These are phyloP conservation scores for Jasminum sambac DNA, from an alignment of 257 asterid genomes.

Conservation along the genomic window DNA sequence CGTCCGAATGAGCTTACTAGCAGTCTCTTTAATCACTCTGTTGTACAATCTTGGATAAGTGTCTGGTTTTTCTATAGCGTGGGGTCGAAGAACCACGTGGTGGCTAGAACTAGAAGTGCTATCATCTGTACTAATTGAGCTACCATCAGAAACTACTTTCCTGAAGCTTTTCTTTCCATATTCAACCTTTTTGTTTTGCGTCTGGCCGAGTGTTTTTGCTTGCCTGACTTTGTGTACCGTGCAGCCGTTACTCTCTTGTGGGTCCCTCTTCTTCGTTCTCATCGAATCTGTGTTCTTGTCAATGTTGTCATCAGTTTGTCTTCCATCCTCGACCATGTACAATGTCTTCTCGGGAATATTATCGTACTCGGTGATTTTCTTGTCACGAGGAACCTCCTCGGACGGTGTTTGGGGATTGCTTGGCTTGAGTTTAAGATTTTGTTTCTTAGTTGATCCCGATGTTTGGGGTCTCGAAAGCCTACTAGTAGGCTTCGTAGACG, in stretches of 20 bases:
- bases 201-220: slow-evolving; percentile 7
- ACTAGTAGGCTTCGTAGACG: slow-evolving; percentile 18
- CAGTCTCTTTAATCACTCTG: slow-evolving; percentile 37
- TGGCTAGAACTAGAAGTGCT: not conserved
- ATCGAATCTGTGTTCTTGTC: slow-evolving; percentile 9
- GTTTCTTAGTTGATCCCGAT: slow-evolving; percentile 11
- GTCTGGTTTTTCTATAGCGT: slow-evolving; percentile 1
- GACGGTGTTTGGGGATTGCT: not conserved
- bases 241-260: not conserved
- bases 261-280: not conserved
- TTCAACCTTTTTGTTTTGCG: slow-evolving; percentile 16
- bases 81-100: slow-evolving; percentile 23
- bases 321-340: slow-evolving; percentile 19
- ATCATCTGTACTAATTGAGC: not conserved
- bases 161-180: slow-evolving; percentile 15
- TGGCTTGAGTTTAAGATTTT: slow-evolving; percentile 4
- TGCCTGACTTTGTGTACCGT: slow-evolving; percentile 23
- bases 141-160: slow-evolving; percentile 15
- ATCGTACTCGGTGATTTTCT: slow-evolving; percentile 24
- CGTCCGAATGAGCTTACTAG: slow-evolving; percentile 27
- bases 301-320: slow-evolving; percentile 1
- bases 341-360: slow-evolving; percentile 42
- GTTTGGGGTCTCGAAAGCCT: slow-evolving; percentile 19
- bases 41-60: slow-evolving; percentile 21
- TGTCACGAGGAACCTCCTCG: not conserved